These are phyloP conservation scores for Pythium phragmiticola DNA, from an alignment of 352 stramenopile genomes.

Conservation along the genomic window DNA sequence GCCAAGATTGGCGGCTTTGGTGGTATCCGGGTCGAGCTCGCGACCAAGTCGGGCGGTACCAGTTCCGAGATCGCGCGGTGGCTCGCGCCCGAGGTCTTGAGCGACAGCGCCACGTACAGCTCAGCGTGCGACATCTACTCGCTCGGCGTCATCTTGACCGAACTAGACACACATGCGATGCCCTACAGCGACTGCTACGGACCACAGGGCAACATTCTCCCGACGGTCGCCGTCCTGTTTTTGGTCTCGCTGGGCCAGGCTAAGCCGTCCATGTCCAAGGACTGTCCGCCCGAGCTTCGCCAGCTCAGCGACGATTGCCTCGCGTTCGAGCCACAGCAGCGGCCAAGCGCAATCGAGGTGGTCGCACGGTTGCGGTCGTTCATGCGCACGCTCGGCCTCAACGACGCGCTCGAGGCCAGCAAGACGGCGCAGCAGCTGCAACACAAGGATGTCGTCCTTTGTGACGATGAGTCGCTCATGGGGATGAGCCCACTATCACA, in stretches of 20 bases:
- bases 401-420: conserved; percentile 7
- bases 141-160: conserved; percentile 24
- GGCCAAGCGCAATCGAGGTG: conserved; percentile 20
- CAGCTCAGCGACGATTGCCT: conserved; percentile 22
- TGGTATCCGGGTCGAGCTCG: conserved; percentile 4
- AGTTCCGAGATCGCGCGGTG: conserved; percentile 14
- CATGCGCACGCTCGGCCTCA: conserved; percentile 16
- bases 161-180: conserved; percentile 21
- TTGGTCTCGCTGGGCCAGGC: conserved; percentile 16
- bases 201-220: conserved; percentile 16
- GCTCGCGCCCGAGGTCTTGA: conserved; percentile 25
- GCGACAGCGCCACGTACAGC: conserved; percentile 1
- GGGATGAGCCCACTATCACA: not conserved
- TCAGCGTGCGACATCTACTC: conserved; percentile 22
- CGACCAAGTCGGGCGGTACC: not conserved
- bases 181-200: conserved; percentile 23
- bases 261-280: conserved; percentile 14
- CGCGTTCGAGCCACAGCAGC: conserved; percentile 13
- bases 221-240: conserved; percentile 14
- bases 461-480: conserved; percentile 4
- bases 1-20: conserved; percentile 33
- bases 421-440: conserved; percentile 14
- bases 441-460: conserved; percentile 13
- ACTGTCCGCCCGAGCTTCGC: conserved; percentile 17
- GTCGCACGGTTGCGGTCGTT: conserved; percentile 16